phyloP scores from a whole-genome alignment of 2,329 filamentous ascomycete genomes.

The Aspergillus sp. region DNA sequence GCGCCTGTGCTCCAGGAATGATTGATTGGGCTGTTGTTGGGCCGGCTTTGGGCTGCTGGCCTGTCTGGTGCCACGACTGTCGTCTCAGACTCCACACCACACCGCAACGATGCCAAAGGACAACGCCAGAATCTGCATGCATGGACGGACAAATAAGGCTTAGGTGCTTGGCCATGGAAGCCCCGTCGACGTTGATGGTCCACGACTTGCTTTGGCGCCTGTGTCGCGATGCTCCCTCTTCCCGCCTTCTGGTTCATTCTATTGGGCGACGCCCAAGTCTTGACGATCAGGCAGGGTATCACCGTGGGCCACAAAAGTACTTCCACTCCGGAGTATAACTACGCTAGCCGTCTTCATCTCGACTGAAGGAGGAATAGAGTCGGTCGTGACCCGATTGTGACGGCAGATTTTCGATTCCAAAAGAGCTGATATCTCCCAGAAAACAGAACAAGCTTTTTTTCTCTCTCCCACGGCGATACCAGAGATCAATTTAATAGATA shows the following conservation, averaged over 20 bases:
- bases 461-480: neutral
- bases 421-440: neutral
- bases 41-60: constrained; percentile 37
- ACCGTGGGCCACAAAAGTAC: neutral
- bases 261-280: neutral
- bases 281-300: neutral
- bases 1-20: constrained; percentile 9
- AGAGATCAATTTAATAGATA: neutral
- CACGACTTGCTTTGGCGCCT: neutral
- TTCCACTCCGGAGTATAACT: neutral
- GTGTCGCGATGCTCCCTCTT: constrained; percentile 2
- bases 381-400: neutral
- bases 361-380: neutral
- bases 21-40: constrained; percentile 37
- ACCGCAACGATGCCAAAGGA: constrained; percentile 27
- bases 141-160: constrained; percentile 32
- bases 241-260: neutral
- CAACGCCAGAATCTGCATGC: constrained; percentile 27
- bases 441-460: neutral
- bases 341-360: neutral
- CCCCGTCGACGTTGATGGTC: neutral
- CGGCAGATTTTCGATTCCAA: neutral
- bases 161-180: constrained; percentile 15
- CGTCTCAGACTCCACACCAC: constrained; percentile 27
- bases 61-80: constrained; percentile 43